phyloP scores from a whole-genome alignment of 495 filamentous ascomycete species.

The Durotheca rogersii region DNA sequence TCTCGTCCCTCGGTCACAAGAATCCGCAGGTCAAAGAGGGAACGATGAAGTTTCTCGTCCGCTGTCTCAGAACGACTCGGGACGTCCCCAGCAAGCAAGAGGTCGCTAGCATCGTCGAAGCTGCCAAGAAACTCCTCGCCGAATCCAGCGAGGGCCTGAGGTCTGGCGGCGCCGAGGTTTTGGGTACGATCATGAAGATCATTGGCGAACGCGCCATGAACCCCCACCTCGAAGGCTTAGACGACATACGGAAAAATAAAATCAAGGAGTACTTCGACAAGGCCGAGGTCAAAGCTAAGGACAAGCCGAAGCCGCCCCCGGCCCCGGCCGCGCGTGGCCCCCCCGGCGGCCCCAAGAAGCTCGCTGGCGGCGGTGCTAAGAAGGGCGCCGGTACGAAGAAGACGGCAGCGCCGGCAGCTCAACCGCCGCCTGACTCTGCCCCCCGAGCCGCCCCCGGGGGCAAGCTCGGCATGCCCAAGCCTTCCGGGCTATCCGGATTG shows the following conservation, averaged over 20 bases:
- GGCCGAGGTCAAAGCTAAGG: slow-evolving; percentile 95
- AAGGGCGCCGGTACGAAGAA: slow-evolving; percentile 46
- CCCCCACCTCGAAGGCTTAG: slow-evolving; percentile 88
- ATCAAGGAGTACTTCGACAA: slow-evolving; percentile 92
- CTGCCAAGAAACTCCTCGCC: slow-evolving; percentile 80
- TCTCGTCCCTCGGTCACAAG: slow-evolving; percentile 85
- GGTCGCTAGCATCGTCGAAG: slow-evolving; percentile 80
- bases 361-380: slow-evolving; percentile 44
- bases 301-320: slow-evolving; percentile 85
- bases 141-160: slow-evolving; percentile 83
- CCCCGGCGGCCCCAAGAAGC: slow-evolving; percentile 51
- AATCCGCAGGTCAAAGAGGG: slow-evolving; percentile 97
- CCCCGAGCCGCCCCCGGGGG: slow-evolving; percentile 60
- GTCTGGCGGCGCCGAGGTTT: slow-evolving; percentile 83
- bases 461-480: slow-evolving; percentile 65
- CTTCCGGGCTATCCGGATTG: slow-evolving; percentile 63
- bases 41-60: slow-evolving; percentile 83
- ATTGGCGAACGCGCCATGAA: slow-evolving; percentile 97
- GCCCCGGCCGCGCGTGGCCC: slow-evolving; percentile 63
- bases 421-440: slow-evolving; percentile 45
- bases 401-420: slow-evolving; percentile 45
- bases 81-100: slow-evolving; percentile 82
- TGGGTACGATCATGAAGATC: slow-evolving; percentile 98
- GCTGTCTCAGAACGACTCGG: slow-evolving; percentile 80
- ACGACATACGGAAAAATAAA: slow-evolving; percentile 94